These are phyloP conservation scores for Mortierella alpina DNA, from an alignment of 192 early-diverging fungal species.

Conservation along the genomic window DNA sequence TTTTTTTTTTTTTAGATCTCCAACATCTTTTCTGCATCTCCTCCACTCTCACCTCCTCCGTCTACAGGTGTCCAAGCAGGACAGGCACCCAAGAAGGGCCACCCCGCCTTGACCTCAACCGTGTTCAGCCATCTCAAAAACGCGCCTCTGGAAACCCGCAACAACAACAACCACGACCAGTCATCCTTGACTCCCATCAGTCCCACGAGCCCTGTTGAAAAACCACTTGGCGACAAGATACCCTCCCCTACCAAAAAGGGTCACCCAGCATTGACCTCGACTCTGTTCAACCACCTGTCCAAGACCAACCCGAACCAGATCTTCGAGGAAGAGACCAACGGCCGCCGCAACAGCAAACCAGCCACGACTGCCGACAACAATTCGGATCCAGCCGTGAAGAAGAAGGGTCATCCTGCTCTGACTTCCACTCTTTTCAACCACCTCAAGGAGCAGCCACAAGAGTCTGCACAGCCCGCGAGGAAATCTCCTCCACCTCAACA, in stretches of 20 bases:
- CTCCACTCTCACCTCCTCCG: conserved; percentile 32
- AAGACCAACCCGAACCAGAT: background rate
- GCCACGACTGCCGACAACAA: no score
- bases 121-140: conserved; percentile 33
- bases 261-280: conserved; percentile 43
- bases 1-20: conserved; percentile 33
- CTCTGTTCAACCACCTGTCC: conserved; percentile 31
- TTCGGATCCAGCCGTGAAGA: background rate
- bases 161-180: background rate
- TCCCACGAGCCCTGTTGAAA: background rate
- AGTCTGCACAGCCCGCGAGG: background rate
- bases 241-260: conserved; percentile 22
- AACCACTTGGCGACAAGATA: background rate
- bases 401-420: conserved; percentile 12
- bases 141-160: background rate
- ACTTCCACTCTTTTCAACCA: conserved; percentile 10
- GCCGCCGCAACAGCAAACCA: background rate
- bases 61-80: background rate
- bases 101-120: conserved; percentile 48
- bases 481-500: background rate
- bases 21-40: conserved; percentile 26
- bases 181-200: conserved; percentile 17
- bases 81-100: conserved; percentile 29
- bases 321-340: background rate
- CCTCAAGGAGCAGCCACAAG: background rate